phyloP scores from a whole-genome alignment of 1,284 basidiomycete genomes.

The Chiua sp. region DNA sequence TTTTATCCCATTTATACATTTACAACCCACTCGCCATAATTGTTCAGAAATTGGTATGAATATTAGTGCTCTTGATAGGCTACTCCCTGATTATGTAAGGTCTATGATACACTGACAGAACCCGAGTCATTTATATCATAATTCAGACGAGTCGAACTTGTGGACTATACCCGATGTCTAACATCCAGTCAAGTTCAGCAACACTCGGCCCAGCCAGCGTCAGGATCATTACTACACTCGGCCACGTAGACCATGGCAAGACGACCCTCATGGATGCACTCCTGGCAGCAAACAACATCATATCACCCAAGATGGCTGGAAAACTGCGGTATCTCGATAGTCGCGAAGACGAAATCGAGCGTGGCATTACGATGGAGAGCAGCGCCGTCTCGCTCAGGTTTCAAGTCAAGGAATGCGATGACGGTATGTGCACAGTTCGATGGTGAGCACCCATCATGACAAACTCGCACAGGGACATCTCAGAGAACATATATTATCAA shows the following conservation, averaged over 20 bases:
- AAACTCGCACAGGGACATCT: constrained; percentile 51
- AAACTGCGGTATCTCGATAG: constrained; percentile 97
- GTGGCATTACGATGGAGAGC: constrained; percentile 99
- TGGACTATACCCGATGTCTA: constrained; percentile 22
- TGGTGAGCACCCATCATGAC: constrained; percentile 28
- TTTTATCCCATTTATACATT: too few species aligned
- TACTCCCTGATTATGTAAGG: too few species aligned
- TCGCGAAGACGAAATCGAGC: constrained; percentile 96
- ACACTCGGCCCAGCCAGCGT: constrained; percentile 61
- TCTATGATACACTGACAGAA: too few species aligned
- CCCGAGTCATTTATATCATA: too few species aligned
- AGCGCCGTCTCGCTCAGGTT: constrained; percentile 92
- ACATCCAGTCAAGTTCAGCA: constrained; percentile 31
- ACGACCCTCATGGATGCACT: constrained; percentile 96
- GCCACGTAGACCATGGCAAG: constrained; percentile 92
- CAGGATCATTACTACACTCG: constrained; percentile 81
- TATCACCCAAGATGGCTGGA: constrained; percentile 93
- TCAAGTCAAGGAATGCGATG: constrained; percentile 67
- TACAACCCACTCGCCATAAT: too few species aligned
- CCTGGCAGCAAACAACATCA: constrained; percentile 97
- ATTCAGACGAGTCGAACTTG: neutral
- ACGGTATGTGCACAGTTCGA: constrained; percentile 44
- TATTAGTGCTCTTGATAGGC: too few species aligned
- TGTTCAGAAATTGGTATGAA: too few species aligned
- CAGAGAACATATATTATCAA: constrained; percentile 82